Evolutionary conservation across 345 rosid genomes (phyloP).

Genomic region (Hypericum androsaemum): DNA sequence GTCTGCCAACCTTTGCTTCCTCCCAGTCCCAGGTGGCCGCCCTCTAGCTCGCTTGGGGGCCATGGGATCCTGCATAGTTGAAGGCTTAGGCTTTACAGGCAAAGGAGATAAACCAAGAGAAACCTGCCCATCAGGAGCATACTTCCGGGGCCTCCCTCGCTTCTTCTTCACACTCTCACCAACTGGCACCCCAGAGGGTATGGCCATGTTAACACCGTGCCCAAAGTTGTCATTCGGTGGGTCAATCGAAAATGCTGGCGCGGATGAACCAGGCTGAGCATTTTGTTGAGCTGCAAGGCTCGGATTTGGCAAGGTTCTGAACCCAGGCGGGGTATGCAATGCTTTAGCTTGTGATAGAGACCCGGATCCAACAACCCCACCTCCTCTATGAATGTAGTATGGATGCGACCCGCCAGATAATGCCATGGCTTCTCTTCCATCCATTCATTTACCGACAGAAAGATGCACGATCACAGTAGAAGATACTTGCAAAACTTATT

Average conservation of each 20-base stretch:
- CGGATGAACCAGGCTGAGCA: conserved; percentile 25
- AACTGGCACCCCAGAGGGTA: conserved; percentile 32
- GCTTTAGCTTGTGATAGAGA: conserved; percentile 42
- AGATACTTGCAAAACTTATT: neutral
- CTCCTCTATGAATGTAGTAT: conserved; percentile 76
- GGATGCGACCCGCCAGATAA: conserved; percentile 70
- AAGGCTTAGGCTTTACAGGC: conserved; percentile 46
- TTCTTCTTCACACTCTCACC: conserved; percentile 75
- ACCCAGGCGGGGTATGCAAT: conserved; percentile 45
- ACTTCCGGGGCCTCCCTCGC: conserved; percentile 95
- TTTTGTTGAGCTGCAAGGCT: conserved; percentile 39
- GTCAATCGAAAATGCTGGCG: conserved; percentile 42
- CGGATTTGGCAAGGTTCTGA: conserved; percentile 46
- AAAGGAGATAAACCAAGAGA: conserved; percentile 72
- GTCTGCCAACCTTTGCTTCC: conserved; percentile 86
- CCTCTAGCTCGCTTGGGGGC: conserved; percentile 58
- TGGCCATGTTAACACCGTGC: conserved; percentile 48
- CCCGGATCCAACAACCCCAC: conserved; percentile 37
- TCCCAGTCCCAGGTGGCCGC: conserved; percentile 93
- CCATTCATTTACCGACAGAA: conserved; percentile 73
- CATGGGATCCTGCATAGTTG: conserved; percentile 44
- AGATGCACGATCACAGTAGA: conserved; percentile 8
- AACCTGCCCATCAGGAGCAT: conserved; percentile 77
- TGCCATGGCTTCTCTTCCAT: conserved; percentile 89
- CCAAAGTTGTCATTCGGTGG: conserved; percentile 42